Evolutionary conservation across 2,329 filamentous ascomycete genomes (phyloP), one percentile per base, ranked within the genome.

Genomic region (Apiospora kogelbergensis): DNA sequence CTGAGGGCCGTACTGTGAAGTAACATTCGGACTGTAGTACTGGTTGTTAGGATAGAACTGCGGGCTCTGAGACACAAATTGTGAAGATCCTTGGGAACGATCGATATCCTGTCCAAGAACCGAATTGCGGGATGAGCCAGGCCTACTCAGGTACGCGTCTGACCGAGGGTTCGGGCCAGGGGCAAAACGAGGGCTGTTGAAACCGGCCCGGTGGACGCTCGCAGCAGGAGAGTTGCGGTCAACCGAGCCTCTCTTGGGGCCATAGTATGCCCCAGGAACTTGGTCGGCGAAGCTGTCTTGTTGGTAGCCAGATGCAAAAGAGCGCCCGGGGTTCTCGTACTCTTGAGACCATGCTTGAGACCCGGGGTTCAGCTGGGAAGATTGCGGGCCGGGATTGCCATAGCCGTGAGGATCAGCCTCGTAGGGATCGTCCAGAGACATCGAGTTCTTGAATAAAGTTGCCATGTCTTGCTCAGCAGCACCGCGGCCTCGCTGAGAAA

Each of bases 361-460:
- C 9, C 77, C 80, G 1, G 84, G 82, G 71, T 87, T 85, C 71
- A 84, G 77, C 70, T 84, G 83, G 72, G 85, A 85, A 6, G 80
- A 77, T 66, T 81, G 81, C 37, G 68, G 69, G 2, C 70, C 70
- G 3, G 72, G 71, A 63, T 71, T 74, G 64, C 70, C 74, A 70
- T 73, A 74, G 1, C 68, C 71, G 33, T 70, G 45, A 15, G 65
- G 65, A 10, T 70, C 24, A 15, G 63, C 10, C 40, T 77, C 78
- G 2, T 73, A 30, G 10, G 48, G 37, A 53, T 66, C 70, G 37
- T 80, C 79, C 20, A 85, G 67, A 1, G 71, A 74, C 30, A 84
- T 69, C 17, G 74, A 73, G 42, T 78, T 80, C 57, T 71, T 70
- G 65, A 83, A 78, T 26, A 77, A 75, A 2, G 79, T 72, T 4